Base-by-base conservation (phyloP, 768 basidiomycete species). In the Auriscalpium vulgare region DNA sequence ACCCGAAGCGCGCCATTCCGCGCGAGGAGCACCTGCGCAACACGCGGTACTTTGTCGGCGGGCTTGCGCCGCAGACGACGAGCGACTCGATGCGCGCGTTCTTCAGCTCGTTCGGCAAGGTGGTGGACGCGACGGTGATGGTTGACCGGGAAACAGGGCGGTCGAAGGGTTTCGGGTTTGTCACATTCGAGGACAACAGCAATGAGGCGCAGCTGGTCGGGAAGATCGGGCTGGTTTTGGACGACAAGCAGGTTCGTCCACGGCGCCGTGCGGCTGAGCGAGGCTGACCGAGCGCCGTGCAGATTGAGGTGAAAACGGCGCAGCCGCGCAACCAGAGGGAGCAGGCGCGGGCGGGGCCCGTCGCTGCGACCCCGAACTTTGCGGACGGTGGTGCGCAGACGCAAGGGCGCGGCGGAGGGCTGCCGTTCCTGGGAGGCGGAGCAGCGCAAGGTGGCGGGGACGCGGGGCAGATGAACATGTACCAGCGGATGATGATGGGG, bases 71-170 rank as follows among this genome's bases (percentile, higher is more conserved):
- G 16, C 85, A 85, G 54, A 94, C 97, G 37, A 97, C 94, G 5
- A 91, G 91, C 19, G 94, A 97, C 65, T 88, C 87, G 1, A 90
- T 98, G 86, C 85, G 89, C 61, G 83, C 85, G 53, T 97, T 90
- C 74, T 95, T 98, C 72, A 84, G 86, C 45, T 88, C 95, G 68
- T 98, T 89, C 63, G 97, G 97, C 58, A 87, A 86, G 62, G 94
- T 99, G 60, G 88, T 97, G 65, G 95, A 99, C 69, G 94, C 95
- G 47, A 98, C 95, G 1, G 93, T 99, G 62, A 99, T 98, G 97
- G 79, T 97, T 63, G 97, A 99, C 72, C 87, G 93, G 46, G 94
- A 97, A 70, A 94, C 93, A 4, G 88, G 90, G 23, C 74, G 93
- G 50, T 94, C 91, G 72, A 97, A 98, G 70, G 97, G 97, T 11